These are phyloP conservation scores for Gomphus sp. DNA, from an alignment of 1,284 basidiomycete species.

Conservation along the genomic window DNA sequence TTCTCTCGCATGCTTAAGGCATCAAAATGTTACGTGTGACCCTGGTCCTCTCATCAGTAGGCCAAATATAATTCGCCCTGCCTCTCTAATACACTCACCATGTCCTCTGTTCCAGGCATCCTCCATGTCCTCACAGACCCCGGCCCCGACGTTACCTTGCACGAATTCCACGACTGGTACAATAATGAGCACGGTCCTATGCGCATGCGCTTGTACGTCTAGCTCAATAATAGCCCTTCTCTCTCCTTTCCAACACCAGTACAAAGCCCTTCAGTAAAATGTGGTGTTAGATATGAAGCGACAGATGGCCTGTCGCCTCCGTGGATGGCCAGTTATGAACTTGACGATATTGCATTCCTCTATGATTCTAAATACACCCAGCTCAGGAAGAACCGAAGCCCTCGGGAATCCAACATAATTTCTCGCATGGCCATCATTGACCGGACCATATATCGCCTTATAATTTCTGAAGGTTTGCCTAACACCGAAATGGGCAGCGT, in stretches of 20 bases:
- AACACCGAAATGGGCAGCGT: background rate
- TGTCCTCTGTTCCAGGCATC: background rate
- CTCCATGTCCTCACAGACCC: conserved; percentile 2
- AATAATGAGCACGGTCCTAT: conserved; percentile 7
- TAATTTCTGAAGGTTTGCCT: background rate
- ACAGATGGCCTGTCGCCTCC: background rate
- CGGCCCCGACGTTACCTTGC: background rate
- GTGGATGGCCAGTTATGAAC: conserved; percentile 8
- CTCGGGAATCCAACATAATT: background rate
- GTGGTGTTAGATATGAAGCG: background rate
- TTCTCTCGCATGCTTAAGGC: no score
- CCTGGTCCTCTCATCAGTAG: background rate
- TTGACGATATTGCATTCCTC: conserved; percentile 5
- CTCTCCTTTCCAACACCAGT: background rate
- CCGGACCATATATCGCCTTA: background rate
- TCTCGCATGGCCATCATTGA: background rate
- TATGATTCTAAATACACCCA: background rate
- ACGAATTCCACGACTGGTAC: conserved; percentile 9
- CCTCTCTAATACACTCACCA: background rate
- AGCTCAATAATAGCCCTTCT: background rate
- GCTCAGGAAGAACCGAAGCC: background rate
- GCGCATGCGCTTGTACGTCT: background rate
- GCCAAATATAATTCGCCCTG: background rate
- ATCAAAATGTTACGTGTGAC: no score
- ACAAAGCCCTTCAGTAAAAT: background rate